phyloP scores from a whole-genome alignment of 2,329 filamentous ascomycete genomes.

The Neofusicoccum ribis region DNA sequence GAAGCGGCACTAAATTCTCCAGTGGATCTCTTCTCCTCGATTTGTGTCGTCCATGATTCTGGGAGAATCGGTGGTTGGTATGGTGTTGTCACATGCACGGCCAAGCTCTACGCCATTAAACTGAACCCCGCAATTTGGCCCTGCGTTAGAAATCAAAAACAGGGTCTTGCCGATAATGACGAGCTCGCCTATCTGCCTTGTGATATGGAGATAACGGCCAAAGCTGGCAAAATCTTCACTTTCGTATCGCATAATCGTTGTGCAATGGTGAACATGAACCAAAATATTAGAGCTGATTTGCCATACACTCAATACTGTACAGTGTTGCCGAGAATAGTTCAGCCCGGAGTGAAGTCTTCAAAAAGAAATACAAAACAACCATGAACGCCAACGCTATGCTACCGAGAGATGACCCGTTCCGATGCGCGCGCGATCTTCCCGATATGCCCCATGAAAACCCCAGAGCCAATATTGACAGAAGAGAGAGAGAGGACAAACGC shows the following conservation, averaged over 20 bases:
- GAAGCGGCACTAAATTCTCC: too few relatives aligned
- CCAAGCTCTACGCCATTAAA: neutral
- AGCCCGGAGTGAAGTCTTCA: neutral
- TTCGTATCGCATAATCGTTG: too few relatives aligned
- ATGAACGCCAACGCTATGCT: constrained; percentile 19
- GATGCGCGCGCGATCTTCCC: neutral
- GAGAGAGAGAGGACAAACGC: neutral
- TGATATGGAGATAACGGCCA: too few relatives aligned
- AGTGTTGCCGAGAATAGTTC: neutral
- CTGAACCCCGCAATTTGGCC: neutral
- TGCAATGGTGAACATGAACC: neutral
- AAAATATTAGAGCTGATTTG: neutral
- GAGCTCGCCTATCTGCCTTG: too few relatives aligned
- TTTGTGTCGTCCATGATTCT: too few relatives aligned
- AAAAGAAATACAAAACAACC: neutral
- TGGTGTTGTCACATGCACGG: neutral
- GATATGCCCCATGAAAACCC: neutral
- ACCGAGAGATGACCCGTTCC: neutral
- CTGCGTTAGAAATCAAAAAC: neutral
- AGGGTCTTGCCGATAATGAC: neutral
- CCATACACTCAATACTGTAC: neutral
- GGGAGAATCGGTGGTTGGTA: too few relatives aligned
- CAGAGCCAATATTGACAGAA: neutral
- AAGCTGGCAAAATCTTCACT: too few relatives aligned
- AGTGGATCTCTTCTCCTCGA: too few relatives aligned